Base-by-base conservation (phyloP, 2,329 filamentous ascomycete species). In the Thielaviopsis punctulata region DNA sequence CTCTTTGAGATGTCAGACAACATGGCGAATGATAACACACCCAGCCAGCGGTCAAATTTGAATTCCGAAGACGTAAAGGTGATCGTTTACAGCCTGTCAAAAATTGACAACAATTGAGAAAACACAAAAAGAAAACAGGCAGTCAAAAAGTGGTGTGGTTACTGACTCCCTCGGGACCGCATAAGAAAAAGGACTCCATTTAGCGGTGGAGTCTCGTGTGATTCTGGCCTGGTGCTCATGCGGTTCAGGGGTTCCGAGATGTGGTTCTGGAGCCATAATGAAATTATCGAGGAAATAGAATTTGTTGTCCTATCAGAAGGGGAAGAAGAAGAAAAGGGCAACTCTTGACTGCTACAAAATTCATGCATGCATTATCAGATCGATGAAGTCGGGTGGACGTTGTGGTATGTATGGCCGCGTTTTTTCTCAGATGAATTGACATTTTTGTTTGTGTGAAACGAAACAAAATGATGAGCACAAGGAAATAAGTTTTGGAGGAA, bases 151-250 rank as follows among this genome's bases (percentile, higher is more conserved):
- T 52, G 51, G 45, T 48, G n/a, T 48, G 44, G 51, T 48, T 27
- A 41, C 9, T 41, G 36, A 18, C 7, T 41, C 19, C 36, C 36
- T 27, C 36, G 19, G 36, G n/a, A n/a, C n/a, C 36, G 19, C 18
- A 41, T 19, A 41, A 41, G 36, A 41, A 41, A 41, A 18, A 18
- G 7, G 36, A 41, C 36, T 5, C n/a, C 13, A 43, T 49, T 15
- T 33, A 44, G 41, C 25, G 21, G 51, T 49, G 41, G 46, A 53
- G 39, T 49, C 23, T 52, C 51, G 51, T 53, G 51, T 47, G 46
- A 53, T 53, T 49, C 51, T 53, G 43, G 39, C 23, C 51, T 39
- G 46, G 36, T 53, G 19, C 39, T 49, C 45, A 46, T 53, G 24
- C 43, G 51, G 44, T 49, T 45, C 23, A 48, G 27, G 46, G 51